phyloP scores from a whole-genome alignment of 164 flowering plant genomes.

The Macadamia tetraphylla region DNA sequence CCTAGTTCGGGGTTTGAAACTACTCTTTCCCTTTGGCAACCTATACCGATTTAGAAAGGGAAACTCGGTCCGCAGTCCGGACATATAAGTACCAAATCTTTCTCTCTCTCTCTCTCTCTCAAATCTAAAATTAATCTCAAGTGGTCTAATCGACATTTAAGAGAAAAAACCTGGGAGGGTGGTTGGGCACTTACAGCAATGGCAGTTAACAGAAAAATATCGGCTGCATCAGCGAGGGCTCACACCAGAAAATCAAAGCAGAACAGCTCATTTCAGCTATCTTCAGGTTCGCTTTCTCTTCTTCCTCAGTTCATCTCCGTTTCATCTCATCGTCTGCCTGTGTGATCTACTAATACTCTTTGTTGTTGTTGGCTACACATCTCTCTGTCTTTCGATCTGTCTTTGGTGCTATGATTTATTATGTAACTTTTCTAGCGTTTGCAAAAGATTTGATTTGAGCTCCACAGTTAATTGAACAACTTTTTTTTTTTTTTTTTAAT shows the following conservation, averaged over 20 bases:
- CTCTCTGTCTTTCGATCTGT: not conserved
- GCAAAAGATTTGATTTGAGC: not conserved
- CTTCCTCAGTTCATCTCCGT: not conserved
- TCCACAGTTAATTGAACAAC: not conserved
- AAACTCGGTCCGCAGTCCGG: too few relatives aligned
- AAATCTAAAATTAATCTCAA: too few relatives aligned
- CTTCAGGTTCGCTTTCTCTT: not conserved
- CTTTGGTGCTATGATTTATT: not conserved
- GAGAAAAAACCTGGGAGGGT: too few relatives aligned
- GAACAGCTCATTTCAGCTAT: not conserved
- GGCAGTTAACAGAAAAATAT: not conserved
- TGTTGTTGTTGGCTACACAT: not conserved
- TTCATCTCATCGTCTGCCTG: not conserved
- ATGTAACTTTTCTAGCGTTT: not conserved
- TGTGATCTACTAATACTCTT: not conserved
- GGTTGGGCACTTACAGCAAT: not conserved
- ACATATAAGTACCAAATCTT: too few relatives aligned
- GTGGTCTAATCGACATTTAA: too few relatives aligned
- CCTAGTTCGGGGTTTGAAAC: too few relatives aligned
- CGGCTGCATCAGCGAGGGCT: constrained; percentile 3
- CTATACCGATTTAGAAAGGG: too few relatives aligned
- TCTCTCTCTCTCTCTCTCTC: not conserved
- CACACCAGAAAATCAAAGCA: constrained; percentile 4
- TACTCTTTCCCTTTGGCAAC: too few relatives aligned
- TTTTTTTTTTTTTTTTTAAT: not conserved